Percentiles rank a stretch among this genome's conserved stretches.
These are phyloP conservation scores for Aspergillus vadensis DNA, from an alignment of 2,329 filamentous ascomycete species.

Conservation along the genomic window DNA sequence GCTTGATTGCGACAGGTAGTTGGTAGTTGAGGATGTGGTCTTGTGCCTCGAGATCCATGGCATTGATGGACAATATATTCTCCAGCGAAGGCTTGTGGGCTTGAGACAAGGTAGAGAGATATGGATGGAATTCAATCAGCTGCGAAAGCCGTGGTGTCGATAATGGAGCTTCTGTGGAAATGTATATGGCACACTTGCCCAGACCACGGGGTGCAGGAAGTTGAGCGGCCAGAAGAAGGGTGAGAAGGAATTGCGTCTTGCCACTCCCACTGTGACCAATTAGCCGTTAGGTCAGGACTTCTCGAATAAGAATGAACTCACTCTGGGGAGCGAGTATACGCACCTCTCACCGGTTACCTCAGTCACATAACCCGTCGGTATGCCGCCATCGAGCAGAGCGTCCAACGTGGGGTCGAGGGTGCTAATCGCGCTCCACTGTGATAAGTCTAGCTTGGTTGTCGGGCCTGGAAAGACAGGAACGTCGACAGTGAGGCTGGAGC, in stretches of 20 bases:
- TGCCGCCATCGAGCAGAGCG: constrained; percentile 70
- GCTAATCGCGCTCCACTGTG: constrained; percentile 66
- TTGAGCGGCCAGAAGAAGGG: constrained; percentile 80
- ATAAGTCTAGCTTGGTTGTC: constrained; percentile 35
- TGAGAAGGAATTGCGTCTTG: constrained; percentile 91
- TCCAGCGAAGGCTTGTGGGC: constrained; percentile 65
- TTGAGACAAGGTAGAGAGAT: constrained; percentile 52
- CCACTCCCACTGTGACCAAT: constrained; percentile 68
- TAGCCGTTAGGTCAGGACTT: not conserved
- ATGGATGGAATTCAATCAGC: constrained; percentile 69
- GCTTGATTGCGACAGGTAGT: constrained; percentile 77
- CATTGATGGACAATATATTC: constrained; percentile 76
- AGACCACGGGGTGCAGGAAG: constrained; percentile 73
- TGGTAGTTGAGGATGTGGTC: constrained; percentile 94
- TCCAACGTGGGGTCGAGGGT: constrained; percentile 78
- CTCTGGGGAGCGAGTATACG: not conserved
- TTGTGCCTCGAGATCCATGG: constrained; percentile 88
- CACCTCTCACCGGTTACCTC: constrained; percentile 90
- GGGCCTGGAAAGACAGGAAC: constrained; percentile 20
- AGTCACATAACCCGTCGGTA: constrained; percentile 78
- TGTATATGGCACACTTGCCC: constrained; percentile 77
- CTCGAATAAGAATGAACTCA: not conserved
- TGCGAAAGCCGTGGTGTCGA: constrained; percentile 80
- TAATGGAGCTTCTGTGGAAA: constrained; percentile 87
- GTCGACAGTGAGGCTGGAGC: constrained; percentile 28